Conservation (phyloP, 176 grass and related monocot genomes). For the Hsuehochloa calcarea region DNA sequence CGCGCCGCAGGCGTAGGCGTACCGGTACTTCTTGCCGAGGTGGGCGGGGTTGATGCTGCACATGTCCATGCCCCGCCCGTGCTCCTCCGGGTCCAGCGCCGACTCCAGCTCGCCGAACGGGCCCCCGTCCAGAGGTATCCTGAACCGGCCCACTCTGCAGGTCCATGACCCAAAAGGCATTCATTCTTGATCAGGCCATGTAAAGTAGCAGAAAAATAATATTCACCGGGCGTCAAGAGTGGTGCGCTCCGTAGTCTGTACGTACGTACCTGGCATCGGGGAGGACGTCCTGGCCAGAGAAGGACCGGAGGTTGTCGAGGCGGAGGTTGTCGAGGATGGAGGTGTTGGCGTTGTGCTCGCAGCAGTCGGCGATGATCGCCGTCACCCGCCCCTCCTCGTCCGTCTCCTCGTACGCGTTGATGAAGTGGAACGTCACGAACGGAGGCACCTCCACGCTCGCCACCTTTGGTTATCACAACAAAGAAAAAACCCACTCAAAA, state of each 20-base stretch:
- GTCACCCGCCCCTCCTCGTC: conserved; percentile 73
- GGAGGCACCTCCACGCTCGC: conserved; percentile 94
- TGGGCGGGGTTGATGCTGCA: conserved; percentile 90
- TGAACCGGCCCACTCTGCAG: conserved; percentile 78
- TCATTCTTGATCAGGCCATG: not conserved
- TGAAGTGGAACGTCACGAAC: conserved; percentile 95
- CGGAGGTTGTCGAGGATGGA: conserved; percentile 89
- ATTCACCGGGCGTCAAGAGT: not conserved
- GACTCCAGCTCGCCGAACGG: conserved; percentile 66
- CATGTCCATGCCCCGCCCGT: conserved; percentile 94
- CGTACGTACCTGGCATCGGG: conserved; percentile 73
- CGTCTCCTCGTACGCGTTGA: conserved; percentile 93
- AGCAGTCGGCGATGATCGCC: conserved; percentile 88
- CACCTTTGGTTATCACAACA: conserved; percentile 37
- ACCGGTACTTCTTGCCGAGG: conserved; percentile 81
- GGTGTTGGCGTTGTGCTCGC: conserved; percentile 90
- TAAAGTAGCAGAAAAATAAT: no score
- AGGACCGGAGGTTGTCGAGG: conserved; percentile 66
- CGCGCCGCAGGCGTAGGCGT: conserved; percentile 90
- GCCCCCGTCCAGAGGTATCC: conserved; percentile 85
- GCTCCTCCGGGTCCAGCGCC: conserved; percentile 79
- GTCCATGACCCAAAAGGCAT: not conserved
- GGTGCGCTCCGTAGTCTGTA: not conserved
- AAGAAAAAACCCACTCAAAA: not conserved
- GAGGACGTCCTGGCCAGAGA: conserved; percentile 63